A percentile compares a stretch with the other conserved stretches of the same genome.
These are phyloP conservation scores for Pedinophyceae sp. DNA, from an alignment of 139 green algal species.

Conservation along the genomic window DNA sequence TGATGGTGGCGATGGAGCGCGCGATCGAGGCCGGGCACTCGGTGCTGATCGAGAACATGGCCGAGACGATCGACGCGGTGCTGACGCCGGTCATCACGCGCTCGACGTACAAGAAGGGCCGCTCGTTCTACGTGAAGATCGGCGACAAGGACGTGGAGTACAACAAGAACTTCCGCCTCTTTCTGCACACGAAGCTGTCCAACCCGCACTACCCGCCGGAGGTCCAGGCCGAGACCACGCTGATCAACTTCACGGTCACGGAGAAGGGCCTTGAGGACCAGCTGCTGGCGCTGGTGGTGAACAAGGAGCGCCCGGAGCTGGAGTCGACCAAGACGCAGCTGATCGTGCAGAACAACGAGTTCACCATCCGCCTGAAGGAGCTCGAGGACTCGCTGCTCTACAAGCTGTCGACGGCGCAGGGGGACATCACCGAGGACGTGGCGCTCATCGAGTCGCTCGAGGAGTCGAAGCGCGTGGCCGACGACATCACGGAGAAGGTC, in stretches of 20 bases:
- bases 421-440: conserved; percentile 79
- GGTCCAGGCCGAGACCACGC: conserved; percentile 70
- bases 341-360: conserved; percentile 75
- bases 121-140: conserved; percentile 61
- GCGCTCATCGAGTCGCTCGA: conserved; percentile 75
- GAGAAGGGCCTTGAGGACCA: conserved; percentile 68
- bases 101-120: conserved; percentile 67
- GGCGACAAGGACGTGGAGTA: conserved; percentile 63
- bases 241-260: conserved; percentile 81
- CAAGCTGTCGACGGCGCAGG: conserved; percentile 69
- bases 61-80: conserved; percentile 65
- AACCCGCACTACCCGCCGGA: conserved; percentile 76
- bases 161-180: conserved; percentile 70
- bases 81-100: conserved; percentile 68
- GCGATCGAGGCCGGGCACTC: conserved; percentile 57
- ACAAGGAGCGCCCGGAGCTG: conserved; percentile 72
- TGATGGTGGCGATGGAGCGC: conserved; percentile 49
- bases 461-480: conserved; percentile 59
- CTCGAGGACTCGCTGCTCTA: conserved; percentile 61
- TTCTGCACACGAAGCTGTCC: conserved; percentile 78
- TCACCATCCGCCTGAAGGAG: conserved; percentile 80
- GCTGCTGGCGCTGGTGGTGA: conserved; percentile 70
- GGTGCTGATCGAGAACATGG: conserved; percentile 79
- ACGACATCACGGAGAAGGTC: conserved; percentile 61
- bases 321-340: conserved; percentile 78